Base-by-base conservation (phyloP, 306 rosid species). In the Sechiopsis laciniata region DNA sequence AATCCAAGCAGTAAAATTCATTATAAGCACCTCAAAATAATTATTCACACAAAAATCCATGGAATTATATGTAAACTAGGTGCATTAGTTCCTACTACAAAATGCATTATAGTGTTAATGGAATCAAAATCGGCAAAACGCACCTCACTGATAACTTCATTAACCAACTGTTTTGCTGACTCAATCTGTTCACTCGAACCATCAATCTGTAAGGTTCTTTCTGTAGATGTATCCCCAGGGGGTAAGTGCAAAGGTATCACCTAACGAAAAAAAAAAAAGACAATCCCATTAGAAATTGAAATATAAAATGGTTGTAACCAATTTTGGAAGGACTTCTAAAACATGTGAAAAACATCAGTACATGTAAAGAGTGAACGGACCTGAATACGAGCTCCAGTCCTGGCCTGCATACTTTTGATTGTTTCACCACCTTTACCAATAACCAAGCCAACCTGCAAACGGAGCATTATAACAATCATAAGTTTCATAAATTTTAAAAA, bases 381-480 rank as follows among this genome's bases (percentile, higher is more conserved):
- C 54, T 50, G 54, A 50, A 50, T 50, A 50, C 97, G 86, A 53
- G 99, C 97, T 75, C 91, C 95, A 79, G 96, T 81, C 17, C 86
- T 81, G 20, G 87, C 90, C 80, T 95, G 99, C 99, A 95, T 95
- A 76, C 57, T 91, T 84, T 91, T 95, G 61, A 95, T 95, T 1
- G 96, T 88, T 75, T 95, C 99, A 60, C 99, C 99, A 37, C 99
- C 95, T 83, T 95, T 95, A 62, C 99, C 99, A 77, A 95, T 95
- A 13, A 95, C 83, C 76, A 95, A 93, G 21, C 99, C 99, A 82
- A 95, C 99, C 99, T 95, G 82, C 60, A 80, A 75, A 10, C 15
- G 51, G 2, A 71, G 74, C 14, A 17, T 17, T 35, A 24, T 62
- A 61, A 35, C 13, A 42, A 75, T 54, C 66, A 12, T 60, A 77